These are phyloP conservation scores for Oryza nivara DNA, from an alignment of 176 grass and related monocot genomes.

Conservation along the genomic window DNA sequence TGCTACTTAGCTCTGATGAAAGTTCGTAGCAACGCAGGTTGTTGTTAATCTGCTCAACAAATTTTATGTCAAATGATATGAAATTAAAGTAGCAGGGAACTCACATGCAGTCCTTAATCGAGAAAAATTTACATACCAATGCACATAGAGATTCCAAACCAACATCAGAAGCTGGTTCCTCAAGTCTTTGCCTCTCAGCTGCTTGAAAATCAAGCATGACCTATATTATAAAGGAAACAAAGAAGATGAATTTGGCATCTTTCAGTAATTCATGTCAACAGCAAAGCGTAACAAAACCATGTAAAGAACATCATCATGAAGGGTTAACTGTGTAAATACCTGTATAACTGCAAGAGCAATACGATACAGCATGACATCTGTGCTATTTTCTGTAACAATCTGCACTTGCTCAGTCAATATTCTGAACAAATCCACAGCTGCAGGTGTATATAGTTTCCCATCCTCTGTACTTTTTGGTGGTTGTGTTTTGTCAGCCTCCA, in stretches of 20 bases:
- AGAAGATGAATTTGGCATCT: slow-evolving; percentile 38
- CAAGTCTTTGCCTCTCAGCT: slow-evolving; percentile 89
- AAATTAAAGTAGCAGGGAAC: slow-evolving; percentile 21
- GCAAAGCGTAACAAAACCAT: slow-evolving; percentile 38
- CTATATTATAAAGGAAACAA: slow-evolving; percentile 57
- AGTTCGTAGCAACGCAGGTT: slow-evolving; percentile 89
- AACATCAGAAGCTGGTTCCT: slow-evolving; percentile 90
- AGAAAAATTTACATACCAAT: slow-evolving; percentile 61
- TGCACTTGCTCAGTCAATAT: slow-evolving; percentile 98
- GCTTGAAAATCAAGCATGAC: slow-evolving; percentile 99
- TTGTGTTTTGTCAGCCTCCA: slow-evolving; percentile 98
- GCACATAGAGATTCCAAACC: slow-evolving; percentile 88
- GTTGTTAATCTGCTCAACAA: slow-evolving; percentile 84
- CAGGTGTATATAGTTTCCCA: slow-evolving; percentile 91
- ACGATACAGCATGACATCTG: slow-evolving; percentile 96
- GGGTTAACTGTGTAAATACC: slow-evolving; percentile 44
- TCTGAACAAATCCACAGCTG: slow-evolving; percentile 96
- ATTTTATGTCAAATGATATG: slow-evolving; percentile 44
- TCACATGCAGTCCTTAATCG: slow-evolving; percentile 19
- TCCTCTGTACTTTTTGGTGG: slow-evolving; percentile 85
- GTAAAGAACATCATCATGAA: slow-evolving; percentile 20
- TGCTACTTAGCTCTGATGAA: slow-evolving; percentile 87
- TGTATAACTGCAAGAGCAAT: slow-evolving; percentile 98
- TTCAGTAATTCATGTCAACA: slow-evolving; percentile 6
- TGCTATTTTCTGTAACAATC: slow-evolving; percentile 97